Evolutionary conservation across 169 alveolate genomes (phyloP), one percentile per base, ranked within the genome.

Genomic region (Blepharisma undulans): DNA sequence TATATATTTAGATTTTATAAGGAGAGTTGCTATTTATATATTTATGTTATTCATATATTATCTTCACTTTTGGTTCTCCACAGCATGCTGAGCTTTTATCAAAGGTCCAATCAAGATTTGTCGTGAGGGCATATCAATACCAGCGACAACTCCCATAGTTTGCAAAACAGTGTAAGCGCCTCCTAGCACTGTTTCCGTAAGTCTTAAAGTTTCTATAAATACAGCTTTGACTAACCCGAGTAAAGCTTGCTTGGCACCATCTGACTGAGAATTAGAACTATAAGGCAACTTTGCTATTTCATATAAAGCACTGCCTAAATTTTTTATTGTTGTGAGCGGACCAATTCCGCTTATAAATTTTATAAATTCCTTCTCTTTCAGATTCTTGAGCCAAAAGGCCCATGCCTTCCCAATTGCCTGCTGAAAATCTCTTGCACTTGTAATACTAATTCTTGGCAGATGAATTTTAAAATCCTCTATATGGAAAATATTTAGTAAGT

Each of bases 271-370:
- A 27, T 27, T 22, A 33, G 87, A 79, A 33, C 87, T 79, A n/a
- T n/a, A 27, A 27, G 36, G 87, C 30, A 79, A 22, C 10, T 27
- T 32, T n/a, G 34, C 84, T 27, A 86, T 30, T 19, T 86, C 91
- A 72, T 21, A 25, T 4, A 86, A 66, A 22, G 82, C 48, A n/a
- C 66, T 32, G n/a, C 71, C 36, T 29, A 86, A 3, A 85, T 71
- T 86, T 34, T 86, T 86, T 22, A 86, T 27, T 19, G 48, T 21
- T 16, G 34, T 27, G 29, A 86, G 48, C n/a, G 91, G 91, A 30
- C 91, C 91, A n/a, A 86, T 29, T 4, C 66, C 22, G 32, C 74
- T 21, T 21, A 86, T 60, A 29, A 86, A n/a, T 72, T 86, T 61
- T n/a, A 29, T 2, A 59, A 71, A 22, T 27, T 86, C 91, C 21